Conservation (phyloP, 2,329 filamentous ascomycete genomes). For the Fusarium xyrophilum region DNA sequence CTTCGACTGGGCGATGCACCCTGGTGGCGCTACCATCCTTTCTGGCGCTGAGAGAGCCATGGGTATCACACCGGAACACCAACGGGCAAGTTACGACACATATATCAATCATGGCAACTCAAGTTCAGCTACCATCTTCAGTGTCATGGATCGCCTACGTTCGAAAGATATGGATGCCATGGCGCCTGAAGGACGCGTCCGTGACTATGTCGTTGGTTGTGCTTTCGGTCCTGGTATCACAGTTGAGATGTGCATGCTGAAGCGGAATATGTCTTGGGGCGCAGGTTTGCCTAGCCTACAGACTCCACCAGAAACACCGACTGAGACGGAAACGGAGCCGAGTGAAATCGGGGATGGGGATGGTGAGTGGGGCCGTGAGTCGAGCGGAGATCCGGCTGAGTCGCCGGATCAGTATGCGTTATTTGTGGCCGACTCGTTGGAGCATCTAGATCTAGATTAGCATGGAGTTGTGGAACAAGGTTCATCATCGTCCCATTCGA, state of each 20-base stretch:
- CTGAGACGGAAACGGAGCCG: conserved; percentile 60
- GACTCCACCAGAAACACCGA: conserved; percentile 64
- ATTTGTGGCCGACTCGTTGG: conserved; percentile 35
- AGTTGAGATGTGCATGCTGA: conserved; percentile 73
- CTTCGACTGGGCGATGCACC: conserved; percentile 78
- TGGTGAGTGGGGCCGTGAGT: conserved; percentile 25
- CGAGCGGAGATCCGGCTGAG: conserved; percentile 20
- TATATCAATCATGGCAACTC: conserved; percentile 74
- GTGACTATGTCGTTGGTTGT: conserved; percentile 69
- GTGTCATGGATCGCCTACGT: conserved; percentile 68
- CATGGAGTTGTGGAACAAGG: background rate
- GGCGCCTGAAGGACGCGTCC: conserved; percentile 56
- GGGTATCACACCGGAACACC: conserved; percentile 65
- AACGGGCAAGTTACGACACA: conserved; percentile 72
- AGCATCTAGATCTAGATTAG: conserved; percentile 41
- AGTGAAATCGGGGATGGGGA: conserved; percentile 54
- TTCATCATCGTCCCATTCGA: background rate
- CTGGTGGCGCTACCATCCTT: conserved; percentile 71
- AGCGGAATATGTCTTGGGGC: conserved; percentile 47
- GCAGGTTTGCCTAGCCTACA: conserved; percentile 49
- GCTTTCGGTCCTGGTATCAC: conserved; percentile 74
- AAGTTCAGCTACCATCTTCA: conserved; percentile 72
- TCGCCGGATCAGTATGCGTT: conserved; percentile 24
- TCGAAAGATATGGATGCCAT: conserved; percentile 65
- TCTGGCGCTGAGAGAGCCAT: conserved; percentile 67